Percentiles rank a stretch among this genome's conserved stretches.
Conservation (phyloP, 495 filamentous ascomycete genomes). For the Choiromyces venosus region DNA sequence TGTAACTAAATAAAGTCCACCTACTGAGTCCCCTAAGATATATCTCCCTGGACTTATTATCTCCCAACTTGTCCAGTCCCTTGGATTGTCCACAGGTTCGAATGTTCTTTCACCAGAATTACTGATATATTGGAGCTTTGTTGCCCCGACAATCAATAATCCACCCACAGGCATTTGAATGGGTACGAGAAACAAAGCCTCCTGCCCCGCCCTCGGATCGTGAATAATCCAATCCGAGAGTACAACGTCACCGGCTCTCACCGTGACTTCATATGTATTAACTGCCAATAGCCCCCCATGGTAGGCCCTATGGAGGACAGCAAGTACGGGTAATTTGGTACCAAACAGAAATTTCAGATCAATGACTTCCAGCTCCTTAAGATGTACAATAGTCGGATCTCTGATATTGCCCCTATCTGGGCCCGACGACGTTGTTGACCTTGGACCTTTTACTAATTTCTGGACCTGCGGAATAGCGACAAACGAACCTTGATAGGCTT, state of each 20-base stretch:
- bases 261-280: conserved; percentile 51
- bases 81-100: conserved; percentile 62
- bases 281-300: conserved; percentile 60
- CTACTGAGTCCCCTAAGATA: conserved; percentile 85
- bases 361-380: conserved; percentile 81
- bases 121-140: conserved; percentile 73
- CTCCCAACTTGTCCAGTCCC: conserved; percentile 83
- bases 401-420: conserved; percentile 55
- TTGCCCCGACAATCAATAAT: conserved; percentile 78
- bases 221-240: background rate
- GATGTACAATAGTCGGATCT: conserved; percentile 64
- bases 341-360: conserved; percentile 75
- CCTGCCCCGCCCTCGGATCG: conserved; percentile 35
- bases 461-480: conserved; percentile 66
- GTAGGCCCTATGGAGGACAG: conserved; percentile 74
- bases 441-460: conserved; percentile 6
- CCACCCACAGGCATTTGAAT: conserved; percentile 63
- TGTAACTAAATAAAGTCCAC: conserved; percentile 71
- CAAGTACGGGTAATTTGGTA: conserved; percentile 69
- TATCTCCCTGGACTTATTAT: conserved; percentile 72
- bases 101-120: conserved; percentile 57
- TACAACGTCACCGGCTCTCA: background rate
- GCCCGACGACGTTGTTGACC: conserved; percentile 47
- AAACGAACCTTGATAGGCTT: conserved; percentile 84
- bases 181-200: conserved; percentile 77